These are phyloP conservation scores for Stropharia rugosoannulata DNA, from an alignment of 768 basidiomycete species.

Conservation along the genomic window DNA sequence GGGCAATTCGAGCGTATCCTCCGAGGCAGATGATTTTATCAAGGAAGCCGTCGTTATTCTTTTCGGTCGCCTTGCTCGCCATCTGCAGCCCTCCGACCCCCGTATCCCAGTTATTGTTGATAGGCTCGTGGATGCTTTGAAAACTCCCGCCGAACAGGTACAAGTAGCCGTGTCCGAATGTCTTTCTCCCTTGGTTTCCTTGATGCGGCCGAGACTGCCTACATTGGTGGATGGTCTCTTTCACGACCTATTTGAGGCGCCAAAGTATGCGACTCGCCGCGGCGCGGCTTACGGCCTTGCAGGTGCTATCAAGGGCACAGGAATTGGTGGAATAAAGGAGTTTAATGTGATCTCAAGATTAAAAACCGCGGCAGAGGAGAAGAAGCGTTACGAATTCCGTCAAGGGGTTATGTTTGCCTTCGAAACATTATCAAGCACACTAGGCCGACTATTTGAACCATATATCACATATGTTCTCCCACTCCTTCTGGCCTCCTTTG, in stretches of 20 bases:
- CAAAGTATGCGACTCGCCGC: conserved; percentile 92
- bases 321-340: conserved; percentile 83
- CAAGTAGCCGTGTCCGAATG: conserved; percentile 97
- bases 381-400: conserved; percentile 81
- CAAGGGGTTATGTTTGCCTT: conserved; percentile 96
- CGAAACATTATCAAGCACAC: conserved; percentile 83
- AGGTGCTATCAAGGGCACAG: conserved; percentile 89
- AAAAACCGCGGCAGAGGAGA: conserved; percentile 79
- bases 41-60: conserved; percentile 95
- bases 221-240: conserved; percentile 76
- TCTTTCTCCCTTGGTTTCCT: conserved; percentile 79
- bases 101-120: conserved; percentile 83
- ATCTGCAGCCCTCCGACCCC: conserved; percentile 73
- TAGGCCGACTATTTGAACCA: conserved; percentile 92
- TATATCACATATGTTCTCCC: conserved; percentile 86
- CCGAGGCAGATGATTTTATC: conserved; percentile 81
- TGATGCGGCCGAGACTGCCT: conserved; percentile 60
- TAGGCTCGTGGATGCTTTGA: conserved; percentile 83
- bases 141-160: conserved; percentile 94
- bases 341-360: conserved; percentile 76
- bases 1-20: conserved; percentile 47
- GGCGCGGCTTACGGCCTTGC: conserved; percentile 97
- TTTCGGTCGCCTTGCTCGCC: conserved; percentile 88
- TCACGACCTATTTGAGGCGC: conserved; percentile 69
- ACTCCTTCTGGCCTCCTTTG: conserved; percentile 79